Evolutionary conservation across 2,329 filamentous ascomycete genomes (phyloP).

Genomic region (Fusarium goolgardi): DNA sequence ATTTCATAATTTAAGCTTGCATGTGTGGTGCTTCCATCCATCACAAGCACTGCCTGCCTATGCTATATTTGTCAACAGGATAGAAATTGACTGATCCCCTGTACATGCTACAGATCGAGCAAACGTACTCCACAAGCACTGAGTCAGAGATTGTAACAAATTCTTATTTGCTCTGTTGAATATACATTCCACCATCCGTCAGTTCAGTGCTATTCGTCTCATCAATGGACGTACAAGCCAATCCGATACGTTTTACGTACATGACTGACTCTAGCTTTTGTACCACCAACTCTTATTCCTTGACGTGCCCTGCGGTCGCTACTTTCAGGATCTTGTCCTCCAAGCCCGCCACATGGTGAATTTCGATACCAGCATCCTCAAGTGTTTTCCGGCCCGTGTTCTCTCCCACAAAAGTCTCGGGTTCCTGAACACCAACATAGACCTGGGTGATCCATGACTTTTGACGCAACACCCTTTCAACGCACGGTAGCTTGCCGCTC

Average conservation of each 20-base stretch:
- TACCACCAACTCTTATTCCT: slow-evolving; percentile 15
- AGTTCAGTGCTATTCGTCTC: neutral
- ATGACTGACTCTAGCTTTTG: neutral
- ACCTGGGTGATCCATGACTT: slow-evolving; percentile 76
- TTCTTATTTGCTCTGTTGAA: neutral
- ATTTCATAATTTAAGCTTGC: neutral
- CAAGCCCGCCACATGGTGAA: slow-evolving; percentile 78
- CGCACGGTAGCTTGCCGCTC: slow-evolving; percentile 81
- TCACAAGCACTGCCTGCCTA: neutral
- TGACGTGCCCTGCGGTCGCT: slow-evolving; percentile 81
- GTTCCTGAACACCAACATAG: slow-evolving; percentile 89
- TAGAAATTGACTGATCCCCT: neutral
- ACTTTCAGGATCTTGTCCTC: slow-evolving; percentile 84
- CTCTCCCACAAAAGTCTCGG: slow-evolving; percentile 86
- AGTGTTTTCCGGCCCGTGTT: slow-evolving; percentile 81
- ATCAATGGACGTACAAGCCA: neutral
- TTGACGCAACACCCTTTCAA: slow-evolving; percentile 78
- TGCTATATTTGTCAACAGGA: neutral
- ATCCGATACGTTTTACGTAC: neutral
- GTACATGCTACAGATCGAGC: neutral
- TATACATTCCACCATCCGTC: neutral
- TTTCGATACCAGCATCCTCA: slow-evolving; percentile 76
- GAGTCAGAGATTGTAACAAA: neutral
- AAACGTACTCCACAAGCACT: neutral
- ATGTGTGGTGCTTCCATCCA: neutral